Percentiles rank a stretch among this genome's conserved stretches.
Evolutionary conservation across 352 stramenopile species (phyloP).

Genomic region (Pythium biforme): DNA sequence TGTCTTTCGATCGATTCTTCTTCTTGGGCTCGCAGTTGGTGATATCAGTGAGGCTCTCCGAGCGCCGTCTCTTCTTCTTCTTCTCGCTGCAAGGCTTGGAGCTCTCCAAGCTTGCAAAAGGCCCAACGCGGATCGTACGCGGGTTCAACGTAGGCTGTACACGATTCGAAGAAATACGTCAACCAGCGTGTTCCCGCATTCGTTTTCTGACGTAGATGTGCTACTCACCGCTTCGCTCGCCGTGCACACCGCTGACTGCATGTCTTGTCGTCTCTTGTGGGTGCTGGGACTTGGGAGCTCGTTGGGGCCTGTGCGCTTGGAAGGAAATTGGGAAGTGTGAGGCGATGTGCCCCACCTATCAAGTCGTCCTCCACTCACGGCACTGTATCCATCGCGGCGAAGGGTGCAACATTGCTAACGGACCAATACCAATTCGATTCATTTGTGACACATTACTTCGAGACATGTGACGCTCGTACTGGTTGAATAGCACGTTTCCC

Average conservation of each 20-base stretch:
- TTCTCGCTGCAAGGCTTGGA: background rate
- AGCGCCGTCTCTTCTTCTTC: slow-evolving; percentile 2
- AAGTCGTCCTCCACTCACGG: background rate
- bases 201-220: background rate
- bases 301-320: background rate
- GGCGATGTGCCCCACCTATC: background rate
- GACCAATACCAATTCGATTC: slow-evolving; percentile 3
- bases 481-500: slow-evolving; percentile 1
- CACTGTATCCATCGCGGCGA: slow-evolving; percentile 7
- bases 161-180: too few relatives aligned
- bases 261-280: background rate
- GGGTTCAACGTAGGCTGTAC: background rate
- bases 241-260: slow-evolving; percentile 8
- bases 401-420: background rate
- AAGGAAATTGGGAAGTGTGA: slow-evolving; percentile 5
- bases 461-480: background rate
- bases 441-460: background rate
- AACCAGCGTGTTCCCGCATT: background rate
- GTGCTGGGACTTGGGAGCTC: too few relatives aligned
- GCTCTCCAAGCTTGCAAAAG: background rate
- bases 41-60: slow-evolving; percentile 10
- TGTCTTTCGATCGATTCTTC: background rate
- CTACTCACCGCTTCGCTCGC: slow-evolving; percentile 8
- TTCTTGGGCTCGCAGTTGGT: slow-evolving; percentile 3
- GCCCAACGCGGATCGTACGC: background rate